Conservation (phyloP, 2,329 filamentous ascomycete species). For the Lecanoromycetidae sp. region DNA sequence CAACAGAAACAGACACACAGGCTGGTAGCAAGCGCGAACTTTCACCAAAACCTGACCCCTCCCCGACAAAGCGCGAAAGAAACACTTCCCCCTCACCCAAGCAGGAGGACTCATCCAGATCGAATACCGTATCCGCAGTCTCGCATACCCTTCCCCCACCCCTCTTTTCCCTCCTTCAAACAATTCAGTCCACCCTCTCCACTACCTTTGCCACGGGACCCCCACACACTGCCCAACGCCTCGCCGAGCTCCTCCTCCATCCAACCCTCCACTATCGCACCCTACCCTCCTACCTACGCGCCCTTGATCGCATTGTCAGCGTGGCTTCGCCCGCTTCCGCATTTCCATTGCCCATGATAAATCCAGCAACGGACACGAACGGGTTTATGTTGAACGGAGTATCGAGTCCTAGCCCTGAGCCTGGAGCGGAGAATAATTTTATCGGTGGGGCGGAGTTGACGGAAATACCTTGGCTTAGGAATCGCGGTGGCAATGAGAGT, state of each 20-base stretch:
- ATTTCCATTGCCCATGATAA: constrained; percentile 59
- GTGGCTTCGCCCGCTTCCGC: constrained; percentile 71
- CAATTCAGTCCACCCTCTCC: constrained; percentile 48
- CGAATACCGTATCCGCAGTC: background rate
- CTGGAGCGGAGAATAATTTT: constrained; percentile 40
- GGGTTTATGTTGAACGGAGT: constrained; percentile 46
- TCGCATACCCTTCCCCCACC: constrained; percentile 48
- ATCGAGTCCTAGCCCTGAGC: constrained; percentile 31
- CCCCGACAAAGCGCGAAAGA: constrained; percentile 3
- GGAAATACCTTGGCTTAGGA: constrained; percentile 74
- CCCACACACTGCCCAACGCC: constrained; percentile 83
- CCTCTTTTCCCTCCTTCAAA: constrained; percentile 49
- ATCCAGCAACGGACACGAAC: constrained; percentile 25
- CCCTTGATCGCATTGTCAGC: constrained; percentile 77
- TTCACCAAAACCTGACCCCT: constrained; percentile 1
- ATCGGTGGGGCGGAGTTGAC: constrained; percentile 83
- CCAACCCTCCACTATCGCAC: constrained; percentile 65
- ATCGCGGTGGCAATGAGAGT: background rate
- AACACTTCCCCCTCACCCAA: background rate
- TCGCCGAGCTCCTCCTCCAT: constrained; percentile 70
- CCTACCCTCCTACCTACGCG: constrained; percentile 73
- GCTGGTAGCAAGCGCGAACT: background rate
- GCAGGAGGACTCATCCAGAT: background rate
- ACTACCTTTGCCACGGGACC: constrained; percentile 60
- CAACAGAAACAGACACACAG: background rate